These are phyloP conservation scores for Alternaria tenuissima DNA, from an alignment of 2,329 filamentous ascomycete species.

Conservation along the genomic window DNA sequence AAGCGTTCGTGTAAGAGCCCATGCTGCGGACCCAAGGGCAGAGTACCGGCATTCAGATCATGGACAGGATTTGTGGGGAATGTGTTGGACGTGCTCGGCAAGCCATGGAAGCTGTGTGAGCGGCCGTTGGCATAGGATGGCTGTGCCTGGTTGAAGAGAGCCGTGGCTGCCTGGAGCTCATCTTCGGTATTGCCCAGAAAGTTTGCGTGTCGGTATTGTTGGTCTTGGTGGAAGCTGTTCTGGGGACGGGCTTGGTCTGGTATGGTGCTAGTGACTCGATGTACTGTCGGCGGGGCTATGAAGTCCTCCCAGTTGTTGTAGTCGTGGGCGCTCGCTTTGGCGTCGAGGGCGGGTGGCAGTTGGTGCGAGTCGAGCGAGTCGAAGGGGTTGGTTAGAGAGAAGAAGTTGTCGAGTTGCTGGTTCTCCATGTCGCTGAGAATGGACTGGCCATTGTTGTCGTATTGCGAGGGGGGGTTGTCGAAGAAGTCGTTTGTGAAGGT, in stretches of 20 bases:
- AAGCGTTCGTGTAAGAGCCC: slow-evolving; percentile 42
- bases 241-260: slow-evolving; percentile 45
- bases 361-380: slow-evolving; percentile 25
- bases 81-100: slow-evolving; percentile 13
- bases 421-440: slow-evolving; percentile 45
- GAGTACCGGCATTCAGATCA: slow-evolving; percentile 7
- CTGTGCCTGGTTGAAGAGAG: slow-evolving; percentile 45
- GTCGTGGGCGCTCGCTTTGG: slow-evolving; percentile 35
- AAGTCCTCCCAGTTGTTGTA: slow-evolving; percentile 40
- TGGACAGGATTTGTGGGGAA: slow-evolving; percentile 13
- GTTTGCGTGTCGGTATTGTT: slow-evolving; percentile 23
- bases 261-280: slow-evolving; percentile 46
- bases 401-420: slow-evolving; percentile 45
- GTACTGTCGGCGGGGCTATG: slow-evolving; percentile 43
- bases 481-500: slow-evolving; percentile 40
- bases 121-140: slow-evolving; percentile 29
- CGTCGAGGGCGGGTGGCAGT: slow-evolving; percentile 25
- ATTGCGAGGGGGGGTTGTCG: slow-evolving; percentile 19
- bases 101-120: slow-evolving; percentile 33
- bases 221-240: slow-evolving; percentile 36
- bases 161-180: slow-evolving; percentile 44
- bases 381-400: slow-evolving; percentile 43
- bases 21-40: slow-evolving; percentile 34
- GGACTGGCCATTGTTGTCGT: slow-evolving; percentile 34
- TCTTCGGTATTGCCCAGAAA: slow-evolving; percentile 39